Evolutionary conservation across 83 land plant genomes (phyloP).

Genomic region (Picea engelmannii): DNA sequence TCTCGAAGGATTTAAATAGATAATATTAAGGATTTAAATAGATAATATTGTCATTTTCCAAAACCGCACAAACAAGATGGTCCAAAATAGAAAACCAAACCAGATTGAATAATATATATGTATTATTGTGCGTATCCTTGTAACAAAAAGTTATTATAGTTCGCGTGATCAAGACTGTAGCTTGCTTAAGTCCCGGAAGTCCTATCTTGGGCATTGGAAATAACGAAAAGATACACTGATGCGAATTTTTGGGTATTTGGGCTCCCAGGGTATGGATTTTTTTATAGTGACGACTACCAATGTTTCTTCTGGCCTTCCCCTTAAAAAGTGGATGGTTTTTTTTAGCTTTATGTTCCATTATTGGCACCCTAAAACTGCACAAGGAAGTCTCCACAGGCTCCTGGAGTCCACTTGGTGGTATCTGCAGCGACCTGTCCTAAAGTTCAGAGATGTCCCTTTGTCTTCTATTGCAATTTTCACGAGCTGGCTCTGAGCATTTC

Average conservation of each 20-base stretch:
- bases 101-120: not conserved
- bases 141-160: not conserved
- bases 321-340: not conserved
- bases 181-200: constrained; percentile 6
- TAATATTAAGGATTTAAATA: too few species aligned
- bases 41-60: not conserved
- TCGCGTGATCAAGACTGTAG: constrained; percentile 1
- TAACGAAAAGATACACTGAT: not conserved
- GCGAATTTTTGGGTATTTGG: constrained; percentile 6
- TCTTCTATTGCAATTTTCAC: constrained; percentile 5
- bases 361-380: not conserved
- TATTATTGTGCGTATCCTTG: too few species aligned
- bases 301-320: not conserved
- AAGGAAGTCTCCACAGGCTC: not conserved
- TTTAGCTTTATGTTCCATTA: not conserved
- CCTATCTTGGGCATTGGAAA: constrained; percentile 8
- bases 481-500: too few species aligned
- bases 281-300: not conserved
- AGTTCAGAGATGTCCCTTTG: constrained; percentile 10
- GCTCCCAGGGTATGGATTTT: not conserved
- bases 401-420: not conserved
- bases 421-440: not conserved
- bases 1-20: not conserved
- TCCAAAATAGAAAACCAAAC: not conserved
- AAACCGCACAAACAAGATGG: not conserved